Conservation (phyloP, 1,284 basidiomycete genomes). For the Boletus semigastroideus region DNA sequence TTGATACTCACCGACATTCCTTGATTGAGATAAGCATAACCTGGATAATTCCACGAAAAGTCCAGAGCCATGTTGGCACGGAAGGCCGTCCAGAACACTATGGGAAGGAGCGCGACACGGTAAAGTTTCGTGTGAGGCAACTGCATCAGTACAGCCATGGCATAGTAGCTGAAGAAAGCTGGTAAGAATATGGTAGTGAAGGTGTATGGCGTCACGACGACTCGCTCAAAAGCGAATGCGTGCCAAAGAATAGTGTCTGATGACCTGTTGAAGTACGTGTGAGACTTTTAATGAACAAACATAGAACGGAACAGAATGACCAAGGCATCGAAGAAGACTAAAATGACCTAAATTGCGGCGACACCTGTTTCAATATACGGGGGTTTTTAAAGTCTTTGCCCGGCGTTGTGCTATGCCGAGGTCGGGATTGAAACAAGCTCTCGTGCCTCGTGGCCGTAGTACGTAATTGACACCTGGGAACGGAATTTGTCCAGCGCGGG, state of each 20-base stretch:
- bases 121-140: conserved; percentile 18
- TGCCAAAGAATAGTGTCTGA: conserved; percentile 5
- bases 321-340: conserved; percentile 13
- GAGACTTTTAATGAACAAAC: neutral
- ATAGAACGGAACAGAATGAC: conserved; percentile 7
- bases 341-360: neutral
- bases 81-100: conserved; percentile 16
- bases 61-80: conserved; percentile 21
- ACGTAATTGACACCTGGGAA: no score
- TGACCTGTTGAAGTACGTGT: conserved; percentile 10
- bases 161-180: conserved; percentile 15
- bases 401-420: neutral
- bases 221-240: conserved; percentile 18
- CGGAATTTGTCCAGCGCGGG: no score
- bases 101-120: conserved; percentile 27
- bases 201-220: conserved; percentile 19
- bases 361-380: neutral
- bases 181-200: conserved; percentile 24
- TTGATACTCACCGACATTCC: conserved; percentile 21
- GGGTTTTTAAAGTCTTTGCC: neutral
- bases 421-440: neutral
- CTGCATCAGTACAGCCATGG: conserved; percentile 34
- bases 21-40: conserved; percentile 24
- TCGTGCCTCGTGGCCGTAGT: no score
- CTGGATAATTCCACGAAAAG: conserved; percentile 18